Conservation (phyloP, 2,329 filamentous ascomycete genomes). For the Aspergillus quadrilineatus region DNA sequence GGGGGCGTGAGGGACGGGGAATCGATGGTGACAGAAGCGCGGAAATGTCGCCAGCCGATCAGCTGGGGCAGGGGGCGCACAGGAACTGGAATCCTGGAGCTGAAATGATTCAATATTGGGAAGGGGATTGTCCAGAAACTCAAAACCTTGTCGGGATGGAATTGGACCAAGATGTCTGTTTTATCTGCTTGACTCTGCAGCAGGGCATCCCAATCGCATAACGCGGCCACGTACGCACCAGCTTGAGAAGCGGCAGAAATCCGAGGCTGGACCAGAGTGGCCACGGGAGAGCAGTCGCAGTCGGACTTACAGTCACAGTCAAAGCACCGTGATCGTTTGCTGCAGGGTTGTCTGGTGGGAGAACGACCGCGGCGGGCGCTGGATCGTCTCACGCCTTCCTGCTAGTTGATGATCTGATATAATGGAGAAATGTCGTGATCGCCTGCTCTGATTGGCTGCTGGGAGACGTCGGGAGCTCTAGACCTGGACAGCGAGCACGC, state of each 20-base stretch:
- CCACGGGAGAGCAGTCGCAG: background rate
- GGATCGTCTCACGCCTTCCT: conserved; percentile 26
- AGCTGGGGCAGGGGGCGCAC: conserved; percentile 15
- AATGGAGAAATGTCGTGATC: conserved; percentile 48
- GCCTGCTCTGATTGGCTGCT: conserved; percentile 29
- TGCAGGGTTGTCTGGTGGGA: conserved; percentile 8
- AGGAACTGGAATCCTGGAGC: background rate
- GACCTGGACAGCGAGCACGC: no score
- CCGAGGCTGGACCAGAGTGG: conserved; percentile 9
- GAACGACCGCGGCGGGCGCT: conserved; percentile 6
- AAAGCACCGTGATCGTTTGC: conserved; percentile 12
- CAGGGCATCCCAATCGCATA: conserved; percentile 24
- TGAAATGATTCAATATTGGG: background rate
- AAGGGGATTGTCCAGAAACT: conserved; percentile 12
- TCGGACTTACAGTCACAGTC: conserved; percentile 11
- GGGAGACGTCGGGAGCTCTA: background rate
- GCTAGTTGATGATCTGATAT: conserved; percentile 42
- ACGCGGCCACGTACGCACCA: conserved; percentile 28
- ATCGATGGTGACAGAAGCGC: conserved; percentile 20
- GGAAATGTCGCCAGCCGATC: conserved; percentile 23
- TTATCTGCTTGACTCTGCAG: conserved; percentile 3
- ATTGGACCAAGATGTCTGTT: conserved; percentile 24
- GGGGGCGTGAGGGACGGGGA: conserved; percentile 17
- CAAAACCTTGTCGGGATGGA: conserved; percentile 16
- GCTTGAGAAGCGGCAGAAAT: conserved; percentile 14